Base-by-base conservation (phyloP, 2,329 filamentous ascomycete genomes). In the Scedosporium apiospermum region DNA sequence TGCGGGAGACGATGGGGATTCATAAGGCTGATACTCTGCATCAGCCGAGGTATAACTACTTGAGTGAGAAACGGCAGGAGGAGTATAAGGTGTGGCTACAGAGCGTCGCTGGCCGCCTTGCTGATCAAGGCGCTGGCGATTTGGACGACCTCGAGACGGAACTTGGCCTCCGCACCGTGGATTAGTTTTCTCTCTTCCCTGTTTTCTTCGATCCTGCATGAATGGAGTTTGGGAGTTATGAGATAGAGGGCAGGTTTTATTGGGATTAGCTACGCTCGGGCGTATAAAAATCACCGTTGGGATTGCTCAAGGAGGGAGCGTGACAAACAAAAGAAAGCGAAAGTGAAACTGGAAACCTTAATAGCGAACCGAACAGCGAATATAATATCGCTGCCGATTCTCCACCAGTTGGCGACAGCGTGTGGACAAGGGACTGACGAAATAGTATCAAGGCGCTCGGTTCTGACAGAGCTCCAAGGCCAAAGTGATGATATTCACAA, bases 11-110 rank as follows among this genome's bases (percentile, higher is more conserved):
- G n/a, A 76, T 76, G 44, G 76, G 79, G 63, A 70, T 79, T 30
- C 74, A 85, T 73, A 72, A 80, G 63, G 76, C 80, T 7, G 83
- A 86, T 65, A 89, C 86, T 2, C 92, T 92, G 89, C 84, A 93
- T 67, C 88, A 92, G 72, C 86, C 88, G 66, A 81, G 82, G 57
- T 87, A 89, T 68, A 88, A 92, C 68, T 90, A 87, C 68, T 72
- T 93, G 67, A 87, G 86, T 65, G 84, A 87, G 58, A 77, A 80
- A 65, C 85, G 84, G 66, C 79, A 80, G 67, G 77, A 77, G 49
- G 84, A 88, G 10, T 92, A 86, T 70, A 76, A 71, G 55, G 72
- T 71, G 18, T 95, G 90, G 90, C 87, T 87, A 72, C 77, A 79
- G 4, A 74, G 71, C 1, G 81, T 91, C 27, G 68, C 89, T 69